A percentile compares a stretch with the other conserved stretches of the same genome.
phyloP scores from a whole-genome alignment of 164 flowering plant species.

The Umbilicus rupestris region DNA sequence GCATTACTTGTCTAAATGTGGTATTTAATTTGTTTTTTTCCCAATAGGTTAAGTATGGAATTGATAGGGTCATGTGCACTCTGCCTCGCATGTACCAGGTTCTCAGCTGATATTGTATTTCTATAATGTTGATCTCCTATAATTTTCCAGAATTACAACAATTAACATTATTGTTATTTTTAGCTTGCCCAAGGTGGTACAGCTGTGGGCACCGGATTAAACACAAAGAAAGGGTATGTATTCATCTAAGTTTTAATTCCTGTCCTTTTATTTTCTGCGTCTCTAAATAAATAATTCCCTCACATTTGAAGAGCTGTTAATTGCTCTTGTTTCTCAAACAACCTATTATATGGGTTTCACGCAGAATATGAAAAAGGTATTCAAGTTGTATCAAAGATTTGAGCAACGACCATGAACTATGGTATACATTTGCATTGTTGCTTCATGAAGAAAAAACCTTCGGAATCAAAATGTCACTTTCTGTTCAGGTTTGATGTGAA shows the following conservation, averaged over 20 bases:
- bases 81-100: conserved; percentile 97
- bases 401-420: neutral
- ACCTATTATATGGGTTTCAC: neutral
- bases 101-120: conserved; percentile 3
- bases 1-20: neutral
- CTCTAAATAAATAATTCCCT: neutral
- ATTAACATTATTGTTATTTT: conserved; percentile 14
- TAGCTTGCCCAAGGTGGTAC: conserved; percentile 99
- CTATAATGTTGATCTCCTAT: neutral
- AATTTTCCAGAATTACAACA: conserved; percentile 14
- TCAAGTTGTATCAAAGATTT: neutral
- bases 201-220: conserved; percentile 97
- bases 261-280: too few relatives aligned
- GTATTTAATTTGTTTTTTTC: conserved; percentile 4
- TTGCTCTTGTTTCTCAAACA: neutral
- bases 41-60: conserved; percentile 90
- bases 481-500: conserved; percentile 85
- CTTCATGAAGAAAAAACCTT: neutral
- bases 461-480: conserved; percentile 7
- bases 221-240: conserved; percentile 89
- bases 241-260: neutral
- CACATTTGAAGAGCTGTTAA: neutral
- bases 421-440: neutral
- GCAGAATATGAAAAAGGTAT: neutral
- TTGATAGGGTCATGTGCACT: conserved; percentile 60